Conservation (phyloP, 495 filamentous ascomycete species). For the Cairneyella variabilis region DNA sequence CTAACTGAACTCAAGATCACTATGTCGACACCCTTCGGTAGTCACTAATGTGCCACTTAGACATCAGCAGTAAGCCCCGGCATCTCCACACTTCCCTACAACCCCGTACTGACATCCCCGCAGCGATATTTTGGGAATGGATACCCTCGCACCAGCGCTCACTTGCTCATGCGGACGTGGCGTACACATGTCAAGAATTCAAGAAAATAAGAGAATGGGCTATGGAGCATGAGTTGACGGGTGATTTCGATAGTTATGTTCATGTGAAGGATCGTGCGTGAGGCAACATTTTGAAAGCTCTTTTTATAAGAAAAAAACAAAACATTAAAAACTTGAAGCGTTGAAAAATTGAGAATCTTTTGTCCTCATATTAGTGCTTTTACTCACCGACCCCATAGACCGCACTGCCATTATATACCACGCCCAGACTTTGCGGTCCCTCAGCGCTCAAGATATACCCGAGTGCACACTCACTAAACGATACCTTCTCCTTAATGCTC, state of each 20-base stretch:
- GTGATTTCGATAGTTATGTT: constrained; percentile 2
- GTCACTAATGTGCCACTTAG: neutral
- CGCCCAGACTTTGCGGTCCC: constrained; percentile 36
- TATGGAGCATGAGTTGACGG: constrained; percentile 31
- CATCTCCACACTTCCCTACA: neutral
- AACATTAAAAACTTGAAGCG: too few species aligned
- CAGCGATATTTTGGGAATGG: neutral
- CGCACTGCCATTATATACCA: too few species aligned
- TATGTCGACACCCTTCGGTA: neutral
- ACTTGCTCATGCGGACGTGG: neutral
- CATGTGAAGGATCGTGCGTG: constrained; percentile 1
- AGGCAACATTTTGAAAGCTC: too few species aligned
- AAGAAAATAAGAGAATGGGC: constrained; percentile 42
- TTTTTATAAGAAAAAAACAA: too few species aligned
- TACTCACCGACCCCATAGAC: too few species aligned
- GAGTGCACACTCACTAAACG: constrained; percentile 49
- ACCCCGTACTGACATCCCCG: neutral
- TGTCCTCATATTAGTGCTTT: too few species aligned
- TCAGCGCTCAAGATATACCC: constrained; percentile 55
- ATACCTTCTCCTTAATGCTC: constrained; percentile 23
- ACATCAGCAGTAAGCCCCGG: constrained; percentile 1
- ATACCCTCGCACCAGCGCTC: neutral
- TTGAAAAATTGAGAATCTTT: too few species aligned
- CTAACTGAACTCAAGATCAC: too few species aligned
- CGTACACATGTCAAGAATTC: constrained; percentile 42